Evolutionary conservation across 495 filamentous ascomycete genomes (phyloP).

Genomic region (Podospora fimiseda): DNA sequence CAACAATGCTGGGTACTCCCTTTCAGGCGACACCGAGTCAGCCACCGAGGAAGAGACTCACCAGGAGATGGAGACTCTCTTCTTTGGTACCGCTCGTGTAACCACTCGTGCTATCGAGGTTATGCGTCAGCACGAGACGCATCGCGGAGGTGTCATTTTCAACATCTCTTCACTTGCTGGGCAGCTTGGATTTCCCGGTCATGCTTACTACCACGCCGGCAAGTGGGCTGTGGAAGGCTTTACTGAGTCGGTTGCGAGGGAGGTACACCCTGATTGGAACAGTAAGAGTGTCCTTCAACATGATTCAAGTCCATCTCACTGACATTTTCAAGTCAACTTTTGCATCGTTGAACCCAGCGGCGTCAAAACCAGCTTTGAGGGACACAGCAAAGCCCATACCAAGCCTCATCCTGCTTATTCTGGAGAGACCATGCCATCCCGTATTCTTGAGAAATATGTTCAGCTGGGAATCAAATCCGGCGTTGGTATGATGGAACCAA

Average conservation of each 20-base stretch:
- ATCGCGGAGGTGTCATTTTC: slow-evolving; percentile 44
- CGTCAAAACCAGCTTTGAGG: slow-evolving; percentile 43
- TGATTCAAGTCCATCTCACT: neutral
- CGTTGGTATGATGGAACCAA: slow-evolving; percentile 16
- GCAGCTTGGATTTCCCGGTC: slow-evolving; percentile 36
- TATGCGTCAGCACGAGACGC: slow-evolving; percentile 36
- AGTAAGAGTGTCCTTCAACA: slow-evolving; percentile 10
- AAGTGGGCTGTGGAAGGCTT: slow-evolving; percentile 54
- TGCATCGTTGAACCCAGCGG: slow-evolving; percentile 46
- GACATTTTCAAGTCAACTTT: slow-evolving; percentile 29
- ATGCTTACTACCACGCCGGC: slow-evolving; percentile 49
- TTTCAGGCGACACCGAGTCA: slow-evolving; percentile 42
- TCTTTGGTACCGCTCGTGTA: slow-evolving; percentile 45
- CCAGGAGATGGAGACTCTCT: slow-evolving; percentile 45
- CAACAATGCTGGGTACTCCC: slow-evolving; percentile 51
- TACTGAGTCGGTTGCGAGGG: slow-evolving; percentile 46
- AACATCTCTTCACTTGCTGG: slow-evolving; percentile 51
- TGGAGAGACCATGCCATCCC: slow-evolving; percentile 31
- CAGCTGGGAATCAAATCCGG: slow-evolving; percentile 29
- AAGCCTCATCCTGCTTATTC: slow-evolving; percentile 35
- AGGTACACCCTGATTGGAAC: slow-evolving; percentile 46
- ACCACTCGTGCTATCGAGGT: slow-evolving; percentile 39
- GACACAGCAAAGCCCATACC: slow-evolving; percentile 21
- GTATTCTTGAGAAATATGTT: slow-evolving; percentile 30
- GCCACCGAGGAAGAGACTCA: slow-evolving; percentile 36